These are phyloP conservation scores for Mycena haematopus DNA, from an alignment of 768 basidiomycete genomes.

Conservation along the genomic window DNA sequence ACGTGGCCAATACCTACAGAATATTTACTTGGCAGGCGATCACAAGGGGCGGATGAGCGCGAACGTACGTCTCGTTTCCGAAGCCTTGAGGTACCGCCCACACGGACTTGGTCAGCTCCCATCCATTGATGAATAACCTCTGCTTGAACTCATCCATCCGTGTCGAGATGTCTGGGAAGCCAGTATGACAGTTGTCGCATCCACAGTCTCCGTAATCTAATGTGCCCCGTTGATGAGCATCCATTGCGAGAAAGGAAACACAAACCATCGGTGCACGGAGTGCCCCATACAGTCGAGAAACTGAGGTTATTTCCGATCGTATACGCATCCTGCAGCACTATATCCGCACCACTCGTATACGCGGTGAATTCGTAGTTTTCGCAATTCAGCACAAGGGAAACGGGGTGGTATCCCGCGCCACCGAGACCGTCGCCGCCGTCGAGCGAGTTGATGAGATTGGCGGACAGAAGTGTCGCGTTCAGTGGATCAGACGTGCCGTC, in stretches of 20 bases:
- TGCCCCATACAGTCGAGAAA: conserved; percentile 65
- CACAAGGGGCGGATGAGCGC: background rate
- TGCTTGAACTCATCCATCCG: conserved; percentile 71
- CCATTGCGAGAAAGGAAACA: background rate
- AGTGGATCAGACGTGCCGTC: conserved; percentile 67
- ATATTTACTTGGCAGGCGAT: background rate
- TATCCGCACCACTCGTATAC: conserved; percentile 69
- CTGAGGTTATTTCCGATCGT: conserved; percentile 67
- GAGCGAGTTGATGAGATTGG: conserved; percentile 62
- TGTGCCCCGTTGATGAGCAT: background rate
- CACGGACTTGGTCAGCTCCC: conserved; percentile 71
- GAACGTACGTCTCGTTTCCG: conserved; percentile 58
- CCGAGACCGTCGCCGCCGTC: conserved; percentile 58
- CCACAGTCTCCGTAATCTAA: conserved; percentile 77
- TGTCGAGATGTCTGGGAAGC: conserved; percentile 71
- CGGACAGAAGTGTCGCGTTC: conserved; percentile 58
- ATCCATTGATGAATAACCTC: conserved; percentile 66
- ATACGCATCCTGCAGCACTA: conserved; percentile 74
- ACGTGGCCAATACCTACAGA: conserved; percentile 58
- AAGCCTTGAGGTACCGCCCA: conserved; percentile 88
- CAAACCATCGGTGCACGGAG: conserved; percentile 56
- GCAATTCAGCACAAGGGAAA: conserved; percentile 70
- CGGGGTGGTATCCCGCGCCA: conserved; percentile 67
- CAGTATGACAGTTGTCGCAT: conserved; percentile 68
- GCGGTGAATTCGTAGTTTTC: conserved; percentile 67